phyloP scores from a whole-genome alignment of 306 rosid species.

The Cucumis hystrix region DNA sequence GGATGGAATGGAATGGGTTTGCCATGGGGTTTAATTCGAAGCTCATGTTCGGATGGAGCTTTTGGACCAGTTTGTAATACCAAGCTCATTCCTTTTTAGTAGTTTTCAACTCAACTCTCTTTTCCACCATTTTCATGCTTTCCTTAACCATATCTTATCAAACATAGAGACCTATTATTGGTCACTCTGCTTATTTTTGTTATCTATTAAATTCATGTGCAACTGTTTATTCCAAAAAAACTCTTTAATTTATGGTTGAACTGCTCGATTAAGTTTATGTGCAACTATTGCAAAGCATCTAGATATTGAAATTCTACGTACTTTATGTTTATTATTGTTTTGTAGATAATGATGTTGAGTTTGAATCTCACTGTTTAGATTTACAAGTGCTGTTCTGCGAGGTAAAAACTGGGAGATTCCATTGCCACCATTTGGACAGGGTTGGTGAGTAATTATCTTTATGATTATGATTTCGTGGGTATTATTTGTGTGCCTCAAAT shows the following conservation, averaged over 20 bases:
- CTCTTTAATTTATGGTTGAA: neutral
- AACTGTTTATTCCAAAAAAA: neutral
- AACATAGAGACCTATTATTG: neutral
- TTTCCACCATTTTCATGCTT: no score
- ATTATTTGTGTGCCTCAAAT: neutral
- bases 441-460: conserved; percentile 57
- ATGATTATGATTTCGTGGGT: neutral
- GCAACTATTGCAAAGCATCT: neutral
- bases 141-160: neutral
- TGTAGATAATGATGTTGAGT: neutral
- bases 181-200: neutral
- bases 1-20: no score
- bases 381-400: conserved; percentile 80
- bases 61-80: no score
- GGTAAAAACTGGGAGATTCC: conserved; percentile 87
- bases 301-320: neutral
- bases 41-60: no score
- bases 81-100: no score
- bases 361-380: conserved; percentile 35
- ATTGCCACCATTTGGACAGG: conserved; percentile 93
- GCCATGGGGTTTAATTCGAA: no score
- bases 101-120: no score
- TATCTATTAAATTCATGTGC: neutral
- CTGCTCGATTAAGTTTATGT: neutral
- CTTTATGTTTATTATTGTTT: neutral